Evolutionary conservation across 768 basidiomycete genomes (phyloP).

Genomic region (Porpolomopsis calyptriformis): DNA sequence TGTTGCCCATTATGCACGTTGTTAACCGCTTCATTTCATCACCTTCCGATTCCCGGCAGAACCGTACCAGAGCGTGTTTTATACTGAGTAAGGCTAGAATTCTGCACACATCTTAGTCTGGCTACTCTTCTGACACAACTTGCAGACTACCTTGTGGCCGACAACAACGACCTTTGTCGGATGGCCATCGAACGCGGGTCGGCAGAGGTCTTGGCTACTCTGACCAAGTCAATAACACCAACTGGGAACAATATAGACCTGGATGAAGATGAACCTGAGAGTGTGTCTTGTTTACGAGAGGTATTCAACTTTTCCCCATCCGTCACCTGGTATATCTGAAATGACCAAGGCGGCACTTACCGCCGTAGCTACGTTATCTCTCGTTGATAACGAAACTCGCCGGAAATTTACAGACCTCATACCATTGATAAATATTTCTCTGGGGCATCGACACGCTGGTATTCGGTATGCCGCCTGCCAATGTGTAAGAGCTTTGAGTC

Average conservation of each 20-base stretch:
- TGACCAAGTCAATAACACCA: constrained; percentile 48
- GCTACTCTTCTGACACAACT: neutral
- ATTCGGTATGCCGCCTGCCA: constrained; percentile 85
- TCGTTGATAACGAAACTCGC: constrained; percentile 66
- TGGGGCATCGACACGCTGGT: constrained; percentile 55
- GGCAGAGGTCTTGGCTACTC: constrained; percentile 39
- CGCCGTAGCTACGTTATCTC: constrained; percentile 58
- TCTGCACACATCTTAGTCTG: constrained; percentile 3
- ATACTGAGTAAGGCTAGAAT: constrained; percentile 47
- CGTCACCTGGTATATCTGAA: neutral
- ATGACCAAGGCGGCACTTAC: constrained; percentile 55
- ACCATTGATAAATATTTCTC: constrained; percentile 37
- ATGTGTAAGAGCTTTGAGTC: constrained; percentile 66
- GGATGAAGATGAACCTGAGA: constrained; percentile 66
- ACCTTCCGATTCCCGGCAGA: constrained; percentile 29
- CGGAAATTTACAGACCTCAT: constrained; percentile 54
- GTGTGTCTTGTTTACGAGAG: constrained; percentile 49
- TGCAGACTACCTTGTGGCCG: constrained; percentile 56
- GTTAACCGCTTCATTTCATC: constrained; percentile 49
- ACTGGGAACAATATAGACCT: constrained; percentile 32
- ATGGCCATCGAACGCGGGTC: constrained; percentile 63
- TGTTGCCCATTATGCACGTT: constrained; percentile 58
- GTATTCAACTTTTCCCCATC: constrained; percentile 22
- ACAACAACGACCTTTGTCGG: constrained; percentile 57
- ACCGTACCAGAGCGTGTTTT: constrained; percentile 61